Base-by-base conservation (phyloP, 176 grass and related monocot genomes). In the Raddia distichophylla region DNA sequence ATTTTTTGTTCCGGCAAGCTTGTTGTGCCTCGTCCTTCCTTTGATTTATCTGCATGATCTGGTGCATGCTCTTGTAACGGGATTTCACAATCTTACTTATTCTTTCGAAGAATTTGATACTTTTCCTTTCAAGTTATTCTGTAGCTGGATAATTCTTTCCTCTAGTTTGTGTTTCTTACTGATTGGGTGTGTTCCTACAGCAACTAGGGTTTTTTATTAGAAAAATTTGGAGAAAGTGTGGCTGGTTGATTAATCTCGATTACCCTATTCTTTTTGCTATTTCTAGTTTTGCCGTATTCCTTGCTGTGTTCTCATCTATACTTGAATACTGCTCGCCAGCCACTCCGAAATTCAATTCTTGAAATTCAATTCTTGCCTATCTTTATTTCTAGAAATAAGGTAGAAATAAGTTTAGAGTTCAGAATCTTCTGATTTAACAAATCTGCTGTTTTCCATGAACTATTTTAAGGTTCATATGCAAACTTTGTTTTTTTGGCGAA, bases 251-350 rank as follows among this genome's bases (percentile, higher is more conserved):
- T 19, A 53, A 35, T 76, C 20, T 76, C 58, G 72, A 45, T 58
- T 51, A 57, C 35, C n/a, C 16, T 67, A 68, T 58, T 83, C 7
- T 67, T n/a, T 4, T 73, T 74, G 2, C 1, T 20, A 37, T 64
- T 49, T 35, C 0, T 34, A 2, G 6, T 64, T 53, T 16, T 51
- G 10, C 8, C 19, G 6, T 64, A 55, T 62, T 51, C 34, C 5
- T 15, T 64, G 9, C 11, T 0, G 47, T 34, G 69, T 5, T 37
- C 56, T 5, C 11, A 59, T 52, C 53, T 2, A 48, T 47, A 10
- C 65, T 10, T 70, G 61, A 67, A 27, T 80, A 58, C 4, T 4
- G 10, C 27, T 84, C 27, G 77, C 53, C 46, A 73, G 57, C 8
- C 11, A 18, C 44, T 0, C 27, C 5, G 17, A 67, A 34, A 37